These are phyloP conservation scores for Castanea sativa DNA, from an alignment of 306 rosid genomes.

Conservation along the genomic window DNA sequence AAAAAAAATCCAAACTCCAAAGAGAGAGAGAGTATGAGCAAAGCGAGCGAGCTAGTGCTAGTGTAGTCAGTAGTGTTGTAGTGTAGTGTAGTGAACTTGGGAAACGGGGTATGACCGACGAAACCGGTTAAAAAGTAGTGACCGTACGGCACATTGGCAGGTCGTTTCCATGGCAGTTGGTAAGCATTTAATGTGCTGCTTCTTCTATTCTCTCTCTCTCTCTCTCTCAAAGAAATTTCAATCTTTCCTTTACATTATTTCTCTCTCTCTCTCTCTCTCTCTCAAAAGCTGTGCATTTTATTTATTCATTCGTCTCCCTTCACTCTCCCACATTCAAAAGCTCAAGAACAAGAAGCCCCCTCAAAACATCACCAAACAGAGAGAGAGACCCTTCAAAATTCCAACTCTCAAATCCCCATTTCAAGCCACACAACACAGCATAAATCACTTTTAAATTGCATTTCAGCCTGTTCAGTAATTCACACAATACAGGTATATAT, in stretches of 20 bases:
- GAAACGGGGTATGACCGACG: slow-evolving; percentile 25
- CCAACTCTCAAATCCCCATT: no score
- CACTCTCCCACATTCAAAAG: not conserved
- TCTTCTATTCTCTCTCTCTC: not conserved
- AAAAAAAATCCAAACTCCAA: no score
- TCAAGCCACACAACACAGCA: not conserved
- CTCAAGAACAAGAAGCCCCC: not conserved
- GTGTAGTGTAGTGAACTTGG: no score
- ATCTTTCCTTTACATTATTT: not conserved
- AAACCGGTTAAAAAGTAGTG: slow-evolving; percentile 36
- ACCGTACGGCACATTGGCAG: slow-evolving; percentile 55
- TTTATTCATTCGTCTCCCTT: no score
- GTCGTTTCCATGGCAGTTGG: slow-evolving; percentile 71
- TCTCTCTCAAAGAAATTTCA: slow-evolving; percentile 2
- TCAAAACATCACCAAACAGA: not conserved
- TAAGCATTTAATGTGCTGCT: slow-evolving; percentile 53
- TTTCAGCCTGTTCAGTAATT: not conserved
- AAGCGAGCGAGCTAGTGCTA: no score
- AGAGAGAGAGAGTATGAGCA: no score
- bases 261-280: not conserved
- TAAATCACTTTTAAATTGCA: not conserved
- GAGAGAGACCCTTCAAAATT: no score
- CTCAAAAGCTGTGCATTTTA: slow-evolving; percentile 11
- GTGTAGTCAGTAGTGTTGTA: no score
- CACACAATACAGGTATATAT: not conserved